Evolutionary conservation across 1,284 basidiomycete species (phyloP), one percentile per base, ranked within the genome.

Genomic region (Irpex rosettiformis): DNA sequence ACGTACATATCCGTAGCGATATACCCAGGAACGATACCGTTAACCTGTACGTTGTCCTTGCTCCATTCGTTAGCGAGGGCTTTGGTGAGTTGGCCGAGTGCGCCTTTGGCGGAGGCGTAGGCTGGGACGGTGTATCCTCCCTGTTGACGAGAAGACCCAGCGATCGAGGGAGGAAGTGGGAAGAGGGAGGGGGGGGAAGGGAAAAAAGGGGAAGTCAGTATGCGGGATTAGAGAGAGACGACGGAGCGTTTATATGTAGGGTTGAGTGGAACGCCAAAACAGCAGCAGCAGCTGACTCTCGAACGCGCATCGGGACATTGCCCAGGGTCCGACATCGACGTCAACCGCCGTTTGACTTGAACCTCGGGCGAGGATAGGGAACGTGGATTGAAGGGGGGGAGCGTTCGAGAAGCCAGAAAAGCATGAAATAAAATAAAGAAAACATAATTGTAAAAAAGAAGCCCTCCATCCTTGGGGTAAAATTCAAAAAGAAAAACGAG

Each of bases 61-160:
- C 83, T 80, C 89, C 89, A 92, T 64, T 90, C 89, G 66, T 87
- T 89, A 66, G 81, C 80, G 60, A 90, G 77, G 4, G 88, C 88
- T 71, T 93, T 93, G 21, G 91, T 93, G 63, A 91, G 80, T 68
- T 93, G 88, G 6, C 89, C 91, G 55, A 93, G 77, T 16, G 93
- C 93, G 56, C 93, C 94, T 68, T 94, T 94, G 21, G 95, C 90
- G 0, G 94, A 85, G 1, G 96, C 93, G 69, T 98, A 98, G 2
- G 95, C 96, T 11, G 94, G 94, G 27, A 97, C 84, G 21, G 88
- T 91, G 57, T 91, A 64, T 25, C 89, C 90, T 52, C 89, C 88
- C 73, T 72, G 53, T 16, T 6, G 21, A 7, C 6, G 21, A 7
- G 7, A 37, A 3, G n/a, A 16, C n/a, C n/a, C n/a, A n/a, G n/a